Evolutionary conservation across 163 green algal genomes (phyloP).

Genomic region (Coccomyxa subellipsoidea): DNA sequence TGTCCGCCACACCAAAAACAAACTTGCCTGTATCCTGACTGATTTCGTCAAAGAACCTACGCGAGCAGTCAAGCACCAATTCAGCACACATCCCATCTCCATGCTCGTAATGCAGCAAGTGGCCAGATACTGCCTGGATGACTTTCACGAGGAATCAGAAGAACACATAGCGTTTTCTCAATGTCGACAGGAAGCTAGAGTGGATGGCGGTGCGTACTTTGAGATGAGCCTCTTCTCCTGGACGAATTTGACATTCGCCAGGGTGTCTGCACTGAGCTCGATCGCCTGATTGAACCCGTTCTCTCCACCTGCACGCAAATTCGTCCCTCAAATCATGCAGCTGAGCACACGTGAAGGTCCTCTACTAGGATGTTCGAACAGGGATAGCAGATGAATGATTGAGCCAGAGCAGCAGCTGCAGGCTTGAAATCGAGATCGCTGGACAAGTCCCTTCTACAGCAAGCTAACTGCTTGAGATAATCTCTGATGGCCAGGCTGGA

Average conservation of each 20-base stretch:
- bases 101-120: background rate
- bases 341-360: background rate
- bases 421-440: too few species aligned
- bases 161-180: too few species aligned
- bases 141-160: background rate
- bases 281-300: constrained; percentile 99
- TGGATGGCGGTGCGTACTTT: constrained; percentile 13
- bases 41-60: constrained; percentile 86
- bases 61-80: too few species aligned
- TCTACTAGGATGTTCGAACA: too few species aligned
- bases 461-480: background rate
- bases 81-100: too few species aligned
- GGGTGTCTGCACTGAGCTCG: constrained; percentile 92
- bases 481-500: too few species aligned
- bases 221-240: constrained; percentile 89
- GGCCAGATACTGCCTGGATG: background rate
- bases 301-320: constrained; percentile 76
- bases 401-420: too few species aligned
- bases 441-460: too few species aligned
- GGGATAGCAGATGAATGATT: too few species aligned
- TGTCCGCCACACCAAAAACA: constrained; percentile 91
- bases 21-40: constrained; percentile 86
- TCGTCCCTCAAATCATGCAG: background rate
- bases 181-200: too few species aligned
- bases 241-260: constrained; percentile 99